Percentiles rank a stretch among this genome's conserved stretches.
Evolutionary conservation across 1,284 basidiomycete genomes (phyloP).

Genomic region (Phlebopus sp.): DNA sequence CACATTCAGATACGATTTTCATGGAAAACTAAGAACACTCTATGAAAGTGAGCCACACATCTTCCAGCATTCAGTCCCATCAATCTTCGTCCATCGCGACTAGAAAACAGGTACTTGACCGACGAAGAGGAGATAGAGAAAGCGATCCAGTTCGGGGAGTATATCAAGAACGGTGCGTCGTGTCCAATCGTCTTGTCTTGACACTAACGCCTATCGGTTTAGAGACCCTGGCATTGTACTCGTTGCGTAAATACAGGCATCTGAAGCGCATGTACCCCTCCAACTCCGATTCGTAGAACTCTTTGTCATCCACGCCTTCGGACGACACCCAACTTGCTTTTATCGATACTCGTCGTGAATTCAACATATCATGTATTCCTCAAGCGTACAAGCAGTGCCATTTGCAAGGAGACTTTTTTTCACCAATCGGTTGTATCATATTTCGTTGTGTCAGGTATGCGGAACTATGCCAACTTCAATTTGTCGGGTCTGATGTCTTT

Average conservation of each 20-base stretch:
- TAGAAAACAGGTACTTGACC: conserved; percentile 72
- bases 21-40: conserved; percentile 62
- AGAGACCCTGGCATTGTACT: conserved; percentile 87
- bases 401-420: too few species aligned
- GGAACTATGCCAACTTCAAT: too few species aligned
- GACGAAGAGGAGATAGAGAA: conserved; percentile 75
- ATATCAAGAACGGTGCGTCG: conserved; percentile 81
- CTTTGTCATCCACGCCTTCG: neutral
- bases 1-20: conserved; percentile 65
- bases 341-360: too few species aligned
- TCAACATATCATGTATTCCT: too few species aligned
- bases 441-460: too few species aligned
- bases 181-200: neutral
- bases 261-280: conserved; percentile 71
- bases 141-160: conserved; percentile 77
- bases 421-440: too few species aligned
- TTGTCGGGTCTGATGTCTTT: too few species aligned
- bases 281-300: conserved; percentile 10
- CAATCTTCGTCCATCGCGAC: neutral
- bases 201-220: conserved; percentile 9
- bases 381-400: too few species aligned
- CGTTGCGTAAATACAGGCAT: conserved; percentile 83
- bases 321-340: too few species aligned
- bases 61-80: neutral
- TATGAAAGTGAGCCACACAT: conserved; percentile 57